A percentile compares a stretch with the other conserved stretches of the same genome.
phyloP scores from a whole-genome alignment of 805 yeast genomes.

The Grigorovia transvaalensis region DNA sequence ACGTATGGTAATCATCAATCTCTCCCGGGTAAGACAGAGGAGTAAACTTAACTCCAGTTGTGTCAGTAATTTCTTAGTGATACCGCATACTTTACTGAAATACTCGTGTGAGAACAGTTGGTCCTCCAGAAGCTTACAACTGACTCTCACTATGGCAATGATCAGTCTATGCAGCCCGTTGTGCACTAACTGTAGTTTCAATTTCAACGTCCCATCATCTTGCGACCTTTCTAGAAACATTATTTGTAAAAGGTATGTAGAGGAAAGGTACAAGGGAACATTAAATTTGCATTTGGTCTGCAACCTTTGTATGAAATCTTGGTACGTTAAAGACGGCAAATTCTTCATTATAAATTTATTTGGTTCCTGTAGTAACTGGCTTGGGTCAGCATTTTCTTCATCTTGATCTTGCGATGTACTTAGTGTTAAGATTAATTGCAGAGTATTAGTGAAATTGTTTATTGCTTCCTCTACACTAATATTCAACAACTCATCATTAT shows the following conservation, averaged over 20 bases:
- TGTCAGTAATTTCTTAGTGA: slow-evolving; percentile 25
- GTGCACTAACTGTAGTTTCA: slow-evolving; percentile 26
- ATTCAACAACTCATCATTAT: neutral
- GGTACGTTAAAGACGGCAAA: slow-evolving; percentile 18
- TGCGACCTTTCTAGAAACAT: slow-evolving; percentile 8
- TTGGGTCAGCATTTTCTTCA: neutral
- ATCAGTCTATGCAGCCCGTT: slow-evolving; percentile 35
- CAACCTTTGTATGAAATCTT: slow-evolving; percentile 18
- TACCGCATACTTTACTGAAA: slow-evolving; percentile 40
- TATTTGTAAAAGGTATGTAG: slow-evolving; percentile 18
- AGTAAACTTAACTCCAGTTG: slow-evolving; percentile 20
- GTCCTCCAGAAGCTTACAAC: slow-evolving; percentile 41
- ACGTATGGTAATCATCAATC: slow-evolving; percentile 12
- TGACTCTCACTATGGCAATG: slow-evolving; percentile 35
- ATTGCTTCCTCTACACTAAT: slow-evolving; percentile 2
- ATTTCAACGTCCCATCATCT: slow-evolving; percentile 5
- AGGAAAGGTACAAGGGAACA: slow-evolving; percentile 18
- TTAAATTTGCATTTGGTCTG: slow-evolving; percentile 24
- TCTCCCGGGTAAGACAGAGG: slow-evolving; percentile 11
- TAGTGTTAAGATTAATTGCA: neutral
- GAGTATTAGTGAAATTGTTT: slow-evolving; percentile 2
- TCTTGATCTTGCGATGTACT: neutral
- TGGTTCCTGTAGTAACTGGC: neutral
- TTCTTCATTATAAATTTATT: slow-evolving; percentile 22
- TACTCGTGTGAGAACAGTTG: slow-evolving; percentile 35